Conservation (phyloP, 805 yeast genomes). For the Danielia oregonensis region DNA sequence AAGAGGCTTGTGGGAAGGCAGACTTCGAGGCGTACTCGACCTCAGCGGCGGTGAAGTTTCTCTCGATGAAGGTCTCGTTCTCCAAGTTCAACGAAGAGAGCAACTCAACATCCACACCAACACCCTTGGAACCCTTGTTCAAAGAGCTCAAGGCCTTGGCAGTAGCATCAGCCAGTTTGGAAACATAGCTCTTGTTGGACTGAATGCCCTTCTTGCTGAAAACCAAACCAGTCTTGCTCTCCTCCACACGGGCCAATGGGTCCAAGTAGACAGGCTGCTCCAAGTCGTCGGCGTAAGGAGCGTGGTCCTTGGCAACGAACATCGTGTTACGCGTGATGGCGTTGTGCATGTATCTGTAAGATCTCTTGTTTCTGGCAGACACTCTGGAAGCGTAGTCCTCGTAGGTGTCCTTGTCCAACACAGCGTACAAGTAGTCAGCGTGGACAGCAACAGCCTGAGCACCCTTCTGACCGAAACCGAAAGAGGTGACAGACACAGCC, state of each 20-base stretch:
- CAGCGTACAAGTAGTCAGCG: conserved; percentile 89
- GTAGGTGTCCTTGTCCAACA: conserved; percentile 69
- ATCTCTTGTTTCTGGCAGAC: conserved; percentile 74
- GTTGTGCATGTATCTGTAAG: conserved; percentile 93
- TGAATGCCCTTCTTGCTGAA: conserved; percentile 54
- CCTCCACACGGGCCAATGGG: conserved; percentile 80
- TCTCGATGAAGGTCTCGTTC: conserved; percentile 86
- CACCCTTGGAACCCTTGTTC: conserved; percentile 61
- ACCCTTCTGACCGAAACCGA: conserved; percentile 99
- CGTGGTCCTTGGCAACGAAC: conserved; percentile 88
- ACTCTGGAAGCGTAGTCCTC: conserved; percentile 70
- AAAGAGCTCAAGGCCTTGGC: conserved; percentile 58
- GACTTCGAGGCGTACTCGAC: conserved; percentile 72
- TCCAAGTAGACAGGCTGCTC: conserved; percentile 92
- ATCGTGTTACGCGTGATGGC: conserved; percentile 87
- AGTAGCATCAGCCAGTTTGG: conserved; percentile 51
- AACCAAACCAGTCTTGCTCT: conserved; percentile 37
- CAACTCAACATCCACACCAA: conserved; percentile 97
- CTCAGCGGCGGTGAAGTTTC: conserved; percentile 86
- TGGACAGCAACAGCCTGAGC: conserved; percentile 90
- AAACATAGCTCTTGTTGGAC: conserved; percentile 39
- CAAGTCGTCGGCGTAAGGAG: conserved; percentile 87
- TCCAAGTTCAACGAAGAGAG: conserved; percentile 74
- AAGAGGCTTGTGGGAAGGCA: conserved; percentile 81
- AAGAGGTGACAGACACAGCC: conserved; percentile 95